These are phyloP conservation scores for Chlamydomonas eustigma DNA, from an alignment of 139 green algal species.

Conservation along the genomic window DNA sequence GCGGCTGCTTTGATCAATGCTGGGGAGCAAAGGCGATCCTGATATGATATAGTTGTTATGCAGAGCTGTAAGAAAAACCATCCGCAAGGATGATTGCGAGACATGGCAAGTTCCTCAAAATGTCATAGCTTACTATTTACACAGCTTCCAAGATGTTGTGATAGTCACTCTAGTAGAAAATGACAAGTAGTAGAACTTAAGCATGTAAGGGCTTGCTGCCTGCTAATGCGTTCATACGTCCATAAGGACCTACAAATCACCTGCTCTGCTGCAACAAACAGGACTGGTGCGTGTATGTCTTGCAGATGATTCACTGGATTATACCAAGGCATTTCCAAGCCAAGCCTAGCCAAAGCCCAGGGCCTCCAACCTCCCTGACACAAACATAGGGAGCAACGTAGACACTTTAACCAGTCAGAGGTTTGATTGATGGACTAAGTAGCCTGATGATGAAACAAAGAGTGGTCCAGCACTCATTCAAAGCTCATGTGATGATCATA, in stretches of 20 bases:
- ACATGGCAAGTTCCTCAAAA: too few species aligned
- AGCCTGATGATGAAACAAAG: too few species aligned
- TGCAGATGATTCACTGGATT: neutral
- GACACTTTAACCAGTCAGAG: neutral
- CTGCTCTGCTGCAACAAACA: neutral
- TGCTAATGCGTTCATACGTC: too few species aligned
- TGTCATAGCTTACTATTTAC: neutral
- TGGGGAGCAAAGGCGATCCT: neutral
- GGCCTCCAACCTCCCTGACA: slow-evolving; percentile 4
- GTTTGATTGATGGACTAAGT: too few species aligned
- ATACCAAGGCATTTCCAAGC: neutral
- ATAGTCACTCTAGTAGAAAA: neutral
- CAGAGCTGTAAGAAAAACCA: neutral
- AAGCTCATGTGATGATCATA: too few species aligned
- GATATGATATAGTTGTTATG: neutral
- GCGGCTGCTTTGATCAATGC: neutral
- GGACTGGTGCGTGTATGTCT: neutral
- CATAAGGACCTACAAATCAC: neutral
- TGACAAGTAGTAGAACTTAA: too few species aligned
- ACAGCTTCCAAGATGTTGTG: neutral
- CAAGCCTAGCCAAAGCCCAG: neutral
- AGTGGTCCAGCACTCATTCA: neutral
- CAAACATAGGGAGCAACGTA: neutral
- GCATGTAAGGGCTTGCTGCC: neutral
- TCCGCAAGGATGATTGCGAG: neutral